Percentiles rank a stretch among this genome's conserved stretches.
These are phyloP conservation scores for Fusarium hostae DNA, from an alignment of 2,329 filamentous ascomycete genomes.

Conservation along the genomic window DNA sequence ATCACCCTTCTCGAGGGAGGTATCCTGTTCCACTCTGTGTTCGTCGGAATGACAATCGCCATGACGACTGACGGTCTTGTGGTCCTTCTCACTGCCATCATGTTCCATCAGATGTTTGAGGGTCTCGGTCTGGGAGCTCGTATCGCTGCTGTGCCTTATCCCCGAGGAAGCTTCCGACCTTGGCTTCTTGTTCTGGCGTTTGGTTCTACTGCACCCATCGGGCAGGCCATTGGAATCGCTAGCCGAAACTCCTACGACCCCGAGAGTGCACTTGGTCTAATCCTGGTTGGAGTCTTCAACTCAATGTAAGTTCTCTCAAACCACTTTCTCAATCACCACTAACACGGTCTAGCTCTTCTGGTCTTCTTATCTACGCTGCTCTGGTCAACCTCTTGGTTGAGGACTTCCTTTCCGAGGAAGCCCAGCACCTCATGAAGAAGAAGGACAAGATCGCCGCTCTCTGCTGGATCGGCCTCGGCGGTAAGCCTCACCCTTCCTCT, in stretches of 20 bases:
- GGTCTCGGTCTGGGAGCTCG: slow-evolving; percentile 77
- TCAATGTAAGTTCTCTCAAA: slow-evolving; percentile 61
- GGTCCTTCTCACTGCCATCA: slow-evolving; percentile 74
- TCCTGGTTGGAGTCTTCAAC: slow-evolving; percentile 73
- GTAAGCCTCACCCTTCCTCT: slow-evolving; percentile 47
- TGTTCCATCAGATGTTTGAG: slow-evolving; percentile 77
- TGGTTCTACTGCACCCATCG: slow-evolving; percentile 71
- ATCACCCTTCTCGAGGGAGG: slow-evolving; percentile 80
- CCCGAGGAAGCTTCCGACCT: slow-evolving; percentile 65
- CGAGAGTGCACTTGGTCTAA: slow-evolving; percentile 70
- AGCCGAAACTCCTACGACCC: slow-evolving; percentile 70
- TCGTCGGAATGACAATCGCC: slow-evolving; percentile 78
- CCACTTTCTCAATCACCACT: not conserved
- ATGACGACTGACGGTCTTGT: slow-evolving; percentile 75
- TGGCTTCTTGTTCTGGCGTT: slow-evolving; percentile 72
- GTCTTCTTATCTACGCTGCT: slow-evolving; percentile 70
- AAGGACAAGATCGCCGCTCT: slow-evolving; percentile 66
- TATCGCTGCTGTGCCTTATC: slow-evolving; percentile 74
- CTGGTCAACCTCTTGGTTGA: slow-evolving; percentile 72
- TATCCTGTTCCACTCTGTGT: slow-evolving; percentile 82
- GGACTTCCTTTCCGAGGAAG: slow-evolving; percentile 72
- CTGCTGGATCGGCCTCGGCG: slow-evolving; percentile 61
- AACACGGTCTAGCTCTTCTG: slow-evolving; percentile 60
- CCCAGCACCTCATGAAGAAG: slow-evolving; percentile 59
- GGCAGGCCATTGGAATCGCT: slow-evolving; percentile 70